phyloP scores from a whole-genome alignment of 257 asterid species.

The Gentiana straminea region DNA sequence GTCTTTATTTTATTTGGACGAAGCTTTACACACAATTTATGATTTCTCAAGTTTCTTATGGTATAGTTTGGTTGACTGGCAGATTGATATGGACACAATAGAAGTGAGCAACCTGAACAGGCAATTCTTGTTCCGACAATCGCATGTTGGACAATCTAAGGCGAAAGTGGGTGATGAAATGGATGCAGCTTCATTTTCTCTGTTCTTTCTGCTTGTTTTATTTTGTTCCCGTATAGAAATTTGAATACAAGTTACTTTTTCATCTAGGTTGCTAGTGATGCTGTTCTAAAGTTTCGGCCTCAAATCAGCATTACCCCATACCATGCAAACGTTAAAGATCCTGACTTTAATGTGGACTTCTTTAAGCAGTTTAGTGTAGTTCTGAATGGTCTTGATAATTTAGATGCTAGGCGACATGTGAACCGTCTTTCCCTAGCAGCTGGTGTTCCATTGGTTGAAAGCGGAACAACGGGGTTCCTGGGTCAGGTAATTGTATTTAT shows the following conservation, averaged over 20 bases:
- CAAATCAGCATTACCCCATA: slow-evolving; percentile 70
- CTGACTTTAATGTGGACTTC: slow-evolving; percentile 88
- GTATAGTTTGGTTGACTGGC: slow-evolving; percentile 23
- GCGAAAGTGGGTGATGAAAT: slow-evolving; percentile 59
- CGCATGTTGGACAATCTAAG: slow-evolving; percentile 95
- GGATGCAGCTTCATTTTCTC: slow-evolving; percentile 1
- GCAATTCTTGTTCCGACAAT: slow-evolving; percentile 87
- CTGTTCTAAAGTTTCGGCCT: slow-evolving; percentile 88
- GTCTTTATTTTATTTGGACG: no score
- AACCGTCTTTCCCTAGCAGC: slow-evolving; percentile 98
- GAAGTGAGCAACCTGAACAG: slow-evolving; percentile 99
- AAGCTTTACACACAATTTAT: neutral
- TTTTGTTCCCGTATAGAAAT: neutral
- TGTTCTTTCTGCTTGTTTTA: slow-evolving; percentile 5
- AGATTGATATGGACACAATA: slow-evolving; percentile 98
- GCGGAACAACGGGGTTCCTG: slow-evolving; percentile 98
- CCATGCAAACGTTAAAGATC: slow-evolving; percentile 89
- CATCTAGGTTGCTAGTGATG: slow-evolving; percentile 95
- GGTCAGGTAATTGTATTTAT: slow-evolving; percentile 67
- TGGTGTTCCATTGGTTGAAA: slow-evolving; percentile 86
- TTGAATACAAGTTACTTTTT: slow-evolving; percentile 15
- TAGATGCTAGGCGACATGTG: slow-evolving; percentile 98
- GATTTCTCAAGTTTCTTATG: neutral
- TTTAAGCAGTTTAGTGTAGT: slow-evolving; percentile 83
- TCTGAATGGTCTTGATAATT: slow-evolving; percentile 92